A percentile compares a stretch with the other conserved stretches of the same genome.
phyloP scores from a whole-genome alignment of 73 alveolate genomes.

The Tetrahymena borealis region DNA sequence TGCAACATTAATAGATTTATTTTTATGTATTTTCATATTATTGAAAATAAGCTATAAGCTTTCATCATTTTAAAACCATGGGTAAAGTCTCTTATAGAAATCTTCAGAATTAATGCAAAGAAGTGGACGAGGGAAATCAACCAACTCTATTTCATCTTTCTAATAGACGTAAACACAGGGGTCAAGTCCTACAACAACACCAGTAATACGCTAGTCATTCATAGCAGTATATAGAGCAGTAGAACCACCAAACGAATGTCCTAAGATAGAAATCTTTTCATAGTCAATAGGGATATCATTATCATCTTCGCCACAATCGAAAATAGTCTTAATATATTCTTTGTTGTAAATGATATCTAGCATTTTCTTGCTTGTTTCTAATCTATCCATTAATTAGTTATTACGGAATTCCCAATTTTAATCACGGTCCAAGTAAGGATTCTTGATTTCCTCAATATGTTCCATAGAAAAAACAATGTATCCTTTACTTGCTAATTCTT shows the following conservation, averaged over 20 bases:
- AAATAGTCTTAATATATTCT: not conserved
- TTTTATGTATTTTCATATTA: not conserved
- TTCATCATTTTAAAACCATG: constrained; percentile 33
- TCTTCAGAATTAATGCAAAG: constrained; percentile 29
- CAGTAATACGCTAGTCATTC: constrained; percentile 16
- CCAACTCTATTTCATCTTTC: not conserved
- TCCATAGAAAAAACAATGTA: constrained; percentile 32
- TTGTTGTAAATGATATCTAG: constrained; percentile 16
- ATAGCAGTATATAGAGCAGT: constrained; percentile 5
- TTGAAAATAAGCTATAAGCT: not conserved
- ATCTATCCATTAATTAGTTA: constrained; percentile 4
- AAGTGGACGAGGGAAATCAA: constrained; percentile 14
- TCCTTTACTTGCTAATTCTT: constrained; percentile 26
- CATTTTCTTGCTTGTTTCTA: not conserved
- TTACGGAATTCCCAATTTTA: constrained; percentile 23
- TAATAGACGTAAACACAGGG: constrained; percentile 13
- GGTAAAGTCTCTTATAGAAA: constrained; percentile 23
- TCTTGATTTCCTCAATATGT: constrained; percentile 23
- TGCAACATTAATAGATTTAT: not conserved
- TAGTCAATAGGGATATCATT: not conserved
- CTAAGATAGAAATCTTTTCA: constrained; percentile 6
- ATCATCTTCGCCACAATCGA: not conserved
- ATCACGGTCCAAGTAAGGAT: constrained; percentile 5
- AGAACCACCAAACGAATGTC: constrained; percentile 43
- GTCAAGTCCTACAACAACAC: constrained; percentile 15